Conservation (phyloP, 495 filamentous ascomycete species). For the Pyrenula aspistea region DNA sequence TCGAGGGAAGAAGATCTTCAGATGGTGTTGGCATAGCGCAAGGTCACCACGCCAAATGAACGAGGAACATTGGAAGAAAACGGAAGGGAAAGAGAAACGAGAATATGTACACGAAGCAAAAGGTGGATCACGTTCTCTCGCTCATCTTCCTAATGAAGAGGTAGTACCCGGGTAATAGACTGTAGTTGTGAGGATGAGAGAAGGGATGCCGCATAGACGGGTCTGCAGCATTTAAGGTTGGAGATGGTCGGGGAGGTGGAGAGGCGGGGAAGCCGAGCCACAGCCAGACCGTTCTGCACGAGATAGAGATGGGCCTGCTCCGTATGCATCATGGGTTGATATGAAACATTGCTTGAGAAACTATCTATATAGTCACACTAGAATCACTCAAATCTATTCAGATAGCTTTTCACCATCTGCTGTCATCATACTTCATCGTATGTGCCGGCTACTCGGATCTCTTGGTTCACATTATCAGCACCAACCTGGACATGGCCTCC, state of each 20-base stretch:
- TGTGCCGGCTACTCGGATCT: no score
- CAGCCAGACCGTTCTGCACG: no score
- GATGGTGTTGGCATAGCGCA: background rate
- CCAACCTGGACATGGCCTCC: no score
- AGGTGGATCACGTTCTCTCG: background rate
- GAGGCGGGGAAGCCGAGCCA: background rate
- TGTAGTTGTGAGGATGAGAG: background rate
- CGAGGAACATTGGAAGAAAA: background rate
- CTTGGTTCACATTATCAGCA: no score
- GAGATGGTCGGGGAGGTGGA: constrained; percentile 30
- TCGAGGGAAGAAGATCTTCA: background rate
- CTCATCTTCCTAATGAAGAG: background rate
- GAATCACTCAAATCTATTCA: no score
- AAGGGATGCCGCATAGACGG: background rate
- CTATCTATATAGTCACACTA: no score
- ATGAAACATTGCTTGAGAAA: no score
- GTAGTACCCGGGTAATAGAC: background rate
- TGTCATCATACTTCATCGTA: no score
- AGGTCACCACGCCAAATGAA: background rate
- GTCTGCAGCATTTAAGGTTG: constrained; percentile 29
- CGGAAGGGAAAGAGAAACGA: background rate
- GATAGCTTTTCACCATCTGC: no score
- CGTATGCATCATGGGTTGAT: no score
- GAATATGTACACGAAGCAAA: background rate
- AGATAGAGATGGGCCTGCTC: no score